Conservation (phyloP, 805 yeast genomes). For the Saccharomyces paradoxus region DNA sequence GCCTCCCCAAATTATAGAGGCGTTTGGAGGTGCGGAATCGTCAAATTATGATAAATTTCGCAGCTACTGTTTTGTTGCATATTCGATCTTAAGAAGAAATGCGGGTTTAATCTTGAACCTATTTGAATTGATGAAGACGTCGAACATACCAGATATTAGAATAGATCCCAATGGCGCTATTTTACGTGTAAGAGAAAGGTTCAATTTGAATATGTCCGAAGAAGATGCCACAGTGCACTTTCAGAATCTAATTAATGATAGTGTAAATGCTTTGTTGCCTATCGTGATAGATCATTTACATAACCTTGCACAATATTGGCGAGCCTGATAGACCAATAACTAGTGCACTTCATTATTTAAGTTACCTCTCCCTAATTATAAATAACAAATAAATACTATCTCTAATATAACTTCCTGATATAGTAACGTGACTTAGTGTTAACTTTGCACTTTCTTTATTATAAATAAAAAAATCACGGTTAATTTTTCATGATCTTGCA, state of each 20-base stretch:
- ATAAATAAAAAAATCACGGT: background rate
- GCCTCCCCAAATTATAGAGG: slow-evolving; percentile 94
- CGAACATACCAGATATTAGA: slow-evolving; percentile 83
- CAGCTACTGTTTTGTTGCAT: slow-evolving; percentile 90
- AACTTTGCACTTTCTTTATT: background rate
- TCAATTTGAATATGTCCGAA: slow-evolving; percentile 86
- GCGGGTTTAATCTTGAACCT: slow-evolving; percentile 83
- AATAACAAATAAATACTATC: background rate
- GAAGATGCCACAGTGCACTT: slow-evolving; percentile 93
- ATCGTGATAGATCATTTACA: slow-evolving; percentile 93
- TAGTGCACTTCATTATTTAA: background rate
- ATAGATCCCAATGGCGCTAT: slow-evolving; percentile 81
- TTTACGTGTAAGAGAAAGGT: slow-evolving; percentile 86
- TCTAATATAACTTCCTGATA: background rate
- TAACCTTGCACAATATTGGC: slow-evolving; percentile 95
- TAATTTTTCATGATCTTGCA: background rate
- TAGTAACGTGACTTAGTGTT: background rate
- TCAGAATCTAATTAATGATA: slow-evolving; percentile 87
- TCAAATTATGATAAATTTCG: slow-evolving; percentile 80
- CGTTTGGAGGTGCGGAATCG: slow-evolving; percentile 90
- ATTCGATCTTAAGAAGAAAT: slow-evolving; percentile 80
- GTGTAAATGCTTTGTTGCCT: slow-evolving; percentile 88
- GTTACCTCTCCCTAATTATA: background rate
- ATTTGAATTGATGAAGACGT: slow-evolving; percentile 88
- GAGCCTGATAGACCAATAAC: slow-evolving; percentile 45